A percentile compares a stretch with the other conserved stretches of the same genome.
These are phyloP conservation scores for Casuarina glauca DNA, from an alignment of 306 rosid genomes.

Conservation along the genomic window DNA sequence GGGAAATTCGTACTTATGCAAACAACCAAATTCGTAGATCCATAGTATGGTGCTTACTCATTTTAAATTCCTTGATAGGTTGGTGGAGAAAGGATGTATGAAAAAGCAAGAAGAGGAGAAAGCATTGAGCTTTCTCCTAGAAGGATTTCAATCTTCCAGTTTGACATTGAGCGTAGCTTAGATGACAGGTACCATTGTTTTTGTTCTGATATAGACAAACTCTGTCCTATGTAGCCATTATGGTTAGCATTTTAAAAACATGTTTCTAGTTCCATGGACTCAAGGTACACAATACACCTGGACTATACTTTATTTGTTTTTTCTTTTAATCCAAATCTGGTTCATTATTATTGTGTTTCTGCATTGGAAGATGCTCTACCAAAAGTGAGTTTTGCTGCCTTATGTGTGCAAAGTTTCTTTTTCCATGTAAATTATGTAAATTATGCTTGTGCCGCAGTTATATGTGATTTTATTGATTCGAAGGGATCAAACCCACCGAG, in stretches of 20 bases:
- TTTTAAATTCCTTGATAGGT: slow-evolving; percentile 51
- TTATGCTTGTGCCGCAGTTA: background rate
- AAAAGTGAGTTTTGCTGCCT: background rate
- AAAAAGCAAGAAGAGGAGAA: slow-evolving; percentile 98
- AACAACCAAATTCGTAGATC: background rate
- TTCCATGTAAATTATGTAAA: background rate
- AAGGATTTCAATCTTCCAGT: slow-evolving; percentile 82
- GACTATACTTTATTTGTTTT: background rate
- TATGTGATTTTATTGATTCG: background rate
- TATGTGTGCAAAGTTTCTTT: background rate
- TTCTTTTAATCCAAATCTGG: background rate
- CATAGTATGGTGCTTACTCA: slow-evolving; percentile 26
- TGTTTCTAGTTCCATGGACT: background rate
- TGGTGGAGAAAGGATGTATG: slow-evolving; percentile 96
- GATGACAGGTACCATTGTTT: slow-evolving; percentile 60
- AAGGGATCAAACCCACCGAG: background rate
- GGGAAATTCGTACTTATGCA: slow-evolving; percentile 15
- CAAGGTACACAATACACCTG: background rate
- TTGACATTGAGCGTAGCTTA: slow-evolving; percentile 90
- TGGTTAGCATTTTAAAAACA: background rate
- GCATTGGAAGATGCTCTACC: background rate
- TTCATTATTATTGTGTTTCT: background rate
- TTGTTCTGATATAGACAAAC: background rate
- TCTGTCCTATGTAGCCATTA: background rate
- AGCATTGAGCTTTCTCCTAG: slow-evolving; percentile 92